Percentiles rank a stretch among this genome's conserved stretches.
These are phyloP conservation scores for Lycium ferocissimum DNA, from an alignment of 257 asterid genomes.

Conservation along the genomic window DNA sequence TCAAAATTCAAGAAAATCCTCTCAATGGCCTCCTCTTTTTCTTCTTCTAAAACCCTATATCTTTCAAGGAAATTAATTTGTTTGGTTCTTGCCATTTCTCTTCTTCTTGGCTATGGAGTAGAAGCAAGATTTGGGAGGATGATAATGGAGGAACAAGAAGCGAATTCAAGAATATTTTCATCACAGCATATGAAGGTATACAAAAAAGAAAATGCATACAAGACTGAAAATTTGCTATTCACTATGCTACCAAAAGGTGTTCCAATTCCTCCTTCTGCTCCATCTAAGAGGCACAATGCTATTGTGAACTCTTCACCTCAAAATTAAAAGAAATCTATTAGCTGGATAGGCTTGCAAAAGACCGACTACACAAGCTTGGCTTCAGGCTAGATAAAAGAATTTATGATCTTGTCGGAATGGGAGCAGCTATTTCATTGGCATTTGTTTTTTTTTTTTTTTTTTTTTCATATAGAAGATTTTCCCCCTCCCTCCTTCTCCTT, in stretches of 20 bases:
- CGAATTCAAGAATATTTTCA: conserved; percentile 20
- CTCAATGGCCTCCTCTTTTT: conserved; percentile 26
- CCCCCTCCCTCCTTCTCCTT: not conserved
- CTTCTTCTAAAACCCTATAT: not conserved
- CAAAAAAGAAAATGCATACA: conserved; percentile 12
- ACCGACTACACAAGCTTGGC: too few species aligned
- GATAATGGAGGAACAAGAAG: not conserved
- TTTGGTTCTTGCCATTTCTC: conserved; percentile 21
- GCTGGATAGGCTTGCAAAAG: not conserved
- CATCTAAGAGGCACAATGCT: conserved; percentile 46
- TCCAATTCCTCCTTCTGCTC: conserved; percentile 46
- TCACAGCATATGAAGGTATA: conserved; percentile 35
- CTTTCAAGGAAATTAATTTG: not conserved
- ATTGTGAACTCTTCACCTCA: conserved; percentile 27
- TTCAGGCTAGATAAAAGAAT: too few species aligned
- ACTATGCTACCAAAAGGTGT: conserved; percentile 38
- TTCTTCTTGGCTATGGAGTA: conserved; percentile 16
- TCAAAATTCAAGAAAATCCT: not conserved
- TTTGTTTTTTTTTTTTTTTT: not conserved
- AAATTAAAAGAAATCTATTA: conserved; percentile 22
- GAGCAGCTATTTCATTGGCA: too few species aligned
- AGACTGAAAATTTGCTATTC: conserved; percentile 31
- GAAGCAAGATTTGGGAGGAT: conserved; percentile 37
- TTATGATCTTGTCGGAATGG: too few species aligned
- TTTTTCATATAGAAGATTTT: not conserved